These are phyloP conservation scores for Leptomonas pyrrhocoris DNA, from an alignment of 208 protist species.

Conservation along the genomic window DNA sequence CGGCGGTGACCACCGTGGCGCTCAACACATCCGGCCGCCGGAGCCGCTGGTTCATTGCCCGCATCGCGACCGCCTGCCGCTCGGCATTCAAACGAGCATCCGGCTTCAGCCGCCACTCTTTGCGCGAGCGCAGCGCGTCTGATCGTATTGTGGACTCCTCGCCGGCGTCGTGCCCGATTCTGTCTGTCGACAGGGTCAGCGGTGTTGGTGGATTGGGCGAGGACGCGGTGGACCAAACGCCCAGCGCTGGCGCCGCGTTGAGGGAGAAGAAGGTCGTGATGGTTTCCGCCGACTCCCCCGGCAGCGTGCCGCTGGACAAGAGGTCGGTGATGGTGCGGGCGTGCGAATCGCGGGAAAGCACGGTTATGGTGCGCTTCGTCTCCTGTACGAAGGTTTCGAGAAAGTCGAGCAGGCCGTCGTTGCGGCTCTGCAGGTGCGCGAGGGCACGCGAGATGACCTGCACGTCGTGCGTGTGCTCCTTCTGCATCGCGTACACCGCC, in stretches of 20 bases:
- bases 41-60: slow-evolving; percentile 14
- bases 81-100: slow-evolving; percentile 6
- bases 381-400: slow-evolving; percentile 37
- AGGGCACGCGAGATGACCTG: slow-evolving; percentile 30
- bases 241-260: slow-evolving; percentile 1
- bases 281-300: slow-evolving; percentile 9
- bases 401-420: slow-evolving; percentile 51
- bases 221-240: not conserved
- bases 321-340: slow-evolving; percentile 33
- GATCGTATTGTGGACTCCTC: not conserved
- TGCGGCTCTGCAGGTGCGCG: slow-evolving; percentile 34
- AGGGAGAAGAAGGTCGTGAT: slow-evolving; percentile 25
- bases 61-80: slow-evolving; percentile 8
- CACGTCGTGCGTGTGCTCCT: slow-evolving; percentile 37
- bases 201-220: slow-evolving; percentile 7
- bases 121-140: slow-evolving; percentile 12
- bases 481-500: slow-evolving; percentile 30
- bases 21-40: not conserved
- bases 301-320: slow-evolving; percentile 20
- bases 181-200: slow-evolving; percentile 10
- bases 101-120: slow-evolving; percentile 32
- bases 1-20: not conserved
- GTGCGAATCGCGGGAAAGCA: slow-evolving; percentile 21
- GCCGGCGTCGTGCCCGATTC: not conserved
- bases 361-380: slow-evolving; percentile 18